A percentile compares a stretch with the other conserved stretches of the same genome.
These are phyloP conservation scores for Trichoderma breve DNA, from an alignment of 2,329 filamentous ascomycete species.

Conservation along the genomic window DNA sequence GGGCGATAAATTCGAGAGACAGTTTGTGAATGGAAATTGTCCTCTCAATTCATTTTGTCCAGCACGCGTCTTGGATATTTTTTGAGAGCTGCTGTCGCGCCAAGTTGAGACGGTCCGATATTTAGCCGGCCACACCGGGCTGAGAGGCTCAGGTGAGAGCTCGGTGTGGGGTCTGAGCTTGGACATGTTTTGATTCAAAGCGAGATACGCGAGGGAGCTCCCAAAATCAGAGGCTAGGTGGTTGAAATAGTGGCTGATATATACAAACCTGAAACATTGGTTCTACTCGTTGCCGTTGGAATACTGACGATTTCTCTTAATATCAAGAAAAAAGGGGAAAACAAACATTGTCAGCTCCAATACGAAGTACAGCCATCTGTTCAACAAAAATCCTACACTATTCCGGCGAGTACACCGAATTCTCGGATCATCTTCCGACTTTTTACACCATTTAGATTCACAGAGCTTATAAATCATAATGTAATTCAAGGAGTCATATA, in stretches of 20 bases:
- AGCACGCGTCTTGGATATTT: constrained; percentile 26
- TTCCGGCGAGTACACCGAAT: background rate
- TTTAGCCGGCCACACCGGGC: constrained; percentile 21
- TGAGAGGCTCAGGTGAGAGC: background rate
- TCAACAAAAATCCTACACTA: background rate
- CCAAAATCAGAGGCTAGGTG: background rate
- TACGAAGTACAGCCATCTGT: background rate
- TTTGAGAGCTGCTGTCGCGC: constrained; percentile 21
- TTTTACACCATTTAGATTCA: background rate
- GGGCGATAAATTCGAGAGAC: background rate
- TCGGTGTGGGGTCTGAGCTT: background rate
- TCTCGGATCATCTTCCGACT: background rate
- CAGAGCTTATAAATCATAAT: background rate
- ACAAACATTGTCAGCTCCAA: background rate
- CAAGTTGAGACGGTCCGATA: constrained; percentile 12
- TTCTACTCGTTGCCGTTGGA: background rate
- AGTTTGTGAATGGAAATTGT: constrained; percentile 7
- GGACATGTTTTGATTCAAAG: background rate
- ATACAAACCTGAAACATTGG: background rate
- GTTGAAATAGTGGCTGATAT: background rate
- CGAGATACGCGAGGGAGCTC: background rate
- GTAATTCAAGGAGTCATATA: background rate
- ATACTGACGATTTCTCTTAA: too few species aligned
- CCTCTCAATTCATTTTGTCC: constrained; percentile 4
- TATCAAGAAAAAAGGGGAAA: fast-evolving